Percentiles rank a stretch among this genome's conserved stretches.
These are phyloP conservation scores for Aspergillus clavatus DNA, from an alignment of 2,329 filamentous ascomycete genomes.

Conservation along the genomic window DNA sequence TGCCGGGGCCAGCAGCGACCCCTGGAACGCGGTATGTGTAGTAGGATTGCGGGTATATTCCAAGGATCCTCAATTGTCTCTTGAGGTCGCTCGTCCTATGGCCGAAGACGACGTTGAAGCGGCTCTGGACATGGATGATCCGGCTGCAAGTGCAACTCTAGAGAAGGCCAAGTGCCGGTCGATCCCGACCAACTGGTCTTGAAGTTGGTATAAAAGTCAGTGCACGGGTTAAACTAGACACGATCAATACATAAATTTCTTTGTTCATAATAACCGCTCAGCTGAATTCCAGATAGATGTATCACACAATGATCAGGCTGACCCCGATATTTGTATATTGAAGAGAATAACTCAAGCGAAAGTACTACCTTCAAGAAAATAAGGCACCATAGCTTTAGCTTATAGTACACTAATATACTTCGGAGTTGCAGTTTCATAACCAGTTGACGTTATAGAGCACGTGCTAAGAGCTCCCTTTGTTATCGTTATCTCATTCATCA, in stretches of 20 bases:
- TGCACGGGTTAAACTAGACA: too few relatives aligned
- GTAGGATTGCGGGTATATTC: conserved; percentile 56
- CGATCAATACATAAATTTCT: too few relatives aligned
- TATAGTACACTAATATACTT: too few relatives aligned
- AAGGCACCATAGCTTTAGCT: too few relatives aligned
- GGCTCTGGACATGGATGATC: conserved; percentile 43
- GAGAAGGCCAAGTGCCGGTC: conserved; percentile 19
- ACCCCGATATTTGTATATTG: too few relatives aligned
- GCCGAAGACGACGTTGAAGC: conserved; percentile 35
- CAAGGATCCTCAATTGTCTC: conserved; percentile 46
- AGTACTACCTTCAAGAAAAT: too few relatives aligned
- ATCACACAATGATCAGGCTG: too few relatives aligned
- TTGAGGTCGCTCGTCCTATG: conserved; percentile 49
- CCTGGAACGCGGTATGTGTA: conserved; percentile 60
- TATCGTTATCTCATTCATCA: neutral
- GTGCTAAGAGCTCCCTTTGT: neutral
- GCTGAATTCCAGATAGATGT: too few relatives aligned
- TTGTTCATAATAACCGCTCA: too few relatives aligned
- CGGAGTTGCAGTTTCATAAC: too few relatives aligned
- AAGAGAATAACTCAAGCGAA: too few relatives aligned
- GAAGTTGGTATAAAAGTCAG: neutral
- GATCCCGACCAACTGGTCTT: neutral
- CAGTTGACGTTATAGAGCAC: conserved; percentile 1
- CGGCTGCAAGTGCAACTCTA: conserved; percentile 30
- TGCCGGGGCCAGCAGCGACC: conserved; percentile 29